These are phyloP conservation scores for Solanum paucissectum DNA, from an alignment of 257 asterid genomes.

Conservation along the genomic window DNA sequence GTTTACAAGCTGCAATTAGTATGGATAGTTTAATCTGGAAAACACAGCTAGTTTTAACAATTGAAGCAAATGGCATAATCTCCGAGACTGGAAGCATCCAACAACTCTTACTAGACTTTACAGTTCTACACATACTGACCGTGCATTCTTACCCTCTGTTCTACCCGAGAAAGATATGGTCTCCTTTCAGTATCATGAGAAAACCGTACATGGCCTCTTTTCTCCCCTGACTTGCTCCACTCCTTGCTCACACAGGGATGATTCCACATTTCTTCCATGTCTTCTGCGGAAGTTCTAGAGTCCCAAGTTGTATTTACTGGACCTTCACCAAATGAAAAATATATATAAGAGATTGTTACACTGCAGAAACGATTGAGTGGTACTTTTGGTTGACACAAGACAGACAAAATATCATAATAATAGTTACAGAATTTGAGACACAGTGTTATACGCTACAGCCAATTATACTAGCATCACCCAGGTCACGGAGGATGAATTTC, in stretches of 20 bases:
- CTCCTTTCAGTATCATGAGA: conserved; percentile 62
- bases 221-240: conserved; percentile 81
- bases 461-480: background rate
- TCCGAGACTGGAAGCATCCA: background rate
- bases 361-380: background rate
- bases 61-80: background rate
- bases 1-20: background rate
- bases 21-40: background rate
- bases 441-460: background rate
- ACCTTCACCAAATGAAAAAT: conserved; percentile 12
- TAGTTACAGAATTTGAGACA: background rate
- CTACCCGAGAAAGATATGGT: conserved; percentile 82
- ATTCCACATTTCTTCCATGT: conserved; percentile 91
- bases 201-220: conserved; percentile 66
- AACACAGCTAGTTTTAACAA: background rate
- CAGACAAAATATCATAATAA: background rate
- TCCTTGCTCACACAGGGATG: conserved; percentile 54
- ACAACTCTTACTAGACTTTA: background rate
- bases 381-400: background rate
- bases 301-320: conserved; percentile 67
- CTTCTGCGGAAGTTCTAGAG: conserved; percentile 64
- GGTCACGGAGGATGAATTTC: background rate
- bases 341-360: background rate
- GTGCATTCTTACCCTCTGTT: conserved; percentile 55
- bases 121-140: background rate